Percentiles rank a stretch among this genome's conserved stretches.
Conservation (phyloP, 495 filamentous ascomycete genomes). For the Hypoxylon trugodes region DNA sequence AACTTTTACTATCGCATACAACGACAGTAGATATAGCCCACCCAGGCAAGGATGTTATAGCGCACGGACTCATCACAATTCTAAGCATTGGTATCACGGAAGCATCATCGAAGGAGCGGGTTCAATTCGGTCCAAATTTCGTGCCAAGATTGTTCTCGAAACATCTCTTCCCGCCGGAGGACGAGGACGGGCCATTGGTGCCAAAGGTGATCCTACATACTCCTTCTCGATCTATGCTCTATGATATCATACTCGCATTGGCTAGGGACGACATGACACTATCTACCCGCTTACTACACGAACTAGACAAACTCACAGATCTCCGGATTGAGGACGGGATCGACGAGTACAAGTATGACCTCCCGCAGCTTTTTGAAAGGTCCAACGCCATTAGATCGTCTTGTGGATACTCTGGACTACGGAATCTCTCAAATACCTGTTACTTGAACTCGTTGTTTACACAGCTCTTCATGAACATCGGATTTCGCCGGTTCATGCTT, state of each 20-base stretch:
- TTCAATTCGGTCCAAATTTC: conserved; percentile 45
- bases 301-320: conserved; percentile 62
- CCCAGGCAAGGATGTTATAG: conserved; percentile 58
- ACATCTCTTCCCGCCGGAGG: conserved; percentile 73
- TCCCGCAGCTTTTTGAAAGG: conserved; percentile 68
- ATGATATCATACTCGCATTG: conserved; percentile 67
- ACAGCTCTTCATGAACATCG: conserved; percentile 95
- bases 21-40: conserved; percentile 57
- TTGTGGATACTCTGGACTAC: conserved; percentile 82
- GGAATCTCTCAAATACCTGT: conserved; percentile 94
- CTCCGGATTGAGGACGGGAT: conserved; percentile 47
- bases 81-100: conserved; percentile 42
- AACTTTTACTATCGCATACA: conserved; percentile 61
- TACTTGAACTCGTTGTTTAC: conserved; percentile 96
- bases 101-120: conserved; percentile 7
- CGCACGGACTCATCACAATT: conserved; percentile 57
- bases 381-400: conserved; percentile 73
- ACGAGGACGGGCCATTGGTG: conserved; percentile 40
- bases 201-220: conserved; percentile 55
- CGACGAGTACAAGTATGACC: conserved; percentile 60
- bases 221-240: conserved; percentile 70
- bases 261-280: conserved; percentile 61
- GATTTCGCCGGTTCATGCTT: conserved; percentile 87
- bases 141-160: conserved; percentile 68
- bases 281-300: conserved; percentile 59